phyloP scores from a whole-genome alignment of 148 eudicot genomes.

The Vaccinium macrocarpon region DNA sequence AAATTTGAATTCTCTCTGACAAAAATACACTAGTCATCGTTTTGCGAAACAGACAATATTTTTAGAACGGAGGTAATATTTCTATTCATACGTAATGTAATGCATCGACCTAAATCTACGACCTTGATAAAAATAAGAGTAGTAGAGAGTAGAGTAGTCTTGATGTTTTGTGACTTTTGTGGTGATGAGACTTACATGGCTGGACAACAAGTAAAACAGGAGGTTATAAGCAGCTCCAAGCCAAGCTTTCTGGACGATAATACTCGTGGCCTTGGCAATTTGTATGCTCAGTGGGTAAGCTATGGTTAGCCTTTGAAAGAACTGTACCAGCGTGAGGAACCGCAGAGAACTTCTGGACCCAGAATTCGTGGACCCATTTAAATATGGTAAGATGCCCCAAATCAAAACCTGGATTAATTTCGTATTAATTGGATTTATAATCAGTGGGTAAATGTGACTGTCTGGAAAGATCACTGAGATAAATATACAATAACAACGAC shows the following conservation, averaged over 20 bases:
- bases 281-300: constrained; percentile 54
- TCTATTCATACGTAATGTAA: no score
- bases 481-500: neutral
- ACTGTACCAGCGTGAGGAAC: constrained; percentile 45
- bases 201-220: constrained; percentile 56
- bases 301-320: constrained; percentile 43
- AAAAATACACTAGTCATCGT: no score
- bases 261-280: constrained; percentile 53
- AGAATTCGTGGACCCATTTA: constrained; percentile 54
- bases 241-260: constrained; percentile 65
- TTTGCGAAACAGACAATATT: no score
- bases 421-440: neutral
- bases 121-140: no score
- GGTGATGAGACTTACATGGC: constrained; percentile 46
- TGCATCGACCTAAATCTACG: neutral
- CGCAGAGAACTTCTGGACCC: constrained; percentile 53
- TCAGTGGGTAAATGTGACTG: neutral
- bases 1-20: no score
- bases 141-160: no score
- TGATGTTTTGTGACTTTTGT: neutral
- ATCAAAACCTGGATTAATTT: constrained; percentile 43
- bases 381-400: constrained; percentile 57
- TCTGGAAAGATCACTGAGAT: neutral
- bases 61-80: no score
- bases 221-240: constrained; percentile 69